Evolutionary conservation across 2,329 filamentous ascomycete genomes (phyloP), one percentile per base, ranked within the genome.

Genomic region (Fusarium pseudoanthophilum): DNA sequence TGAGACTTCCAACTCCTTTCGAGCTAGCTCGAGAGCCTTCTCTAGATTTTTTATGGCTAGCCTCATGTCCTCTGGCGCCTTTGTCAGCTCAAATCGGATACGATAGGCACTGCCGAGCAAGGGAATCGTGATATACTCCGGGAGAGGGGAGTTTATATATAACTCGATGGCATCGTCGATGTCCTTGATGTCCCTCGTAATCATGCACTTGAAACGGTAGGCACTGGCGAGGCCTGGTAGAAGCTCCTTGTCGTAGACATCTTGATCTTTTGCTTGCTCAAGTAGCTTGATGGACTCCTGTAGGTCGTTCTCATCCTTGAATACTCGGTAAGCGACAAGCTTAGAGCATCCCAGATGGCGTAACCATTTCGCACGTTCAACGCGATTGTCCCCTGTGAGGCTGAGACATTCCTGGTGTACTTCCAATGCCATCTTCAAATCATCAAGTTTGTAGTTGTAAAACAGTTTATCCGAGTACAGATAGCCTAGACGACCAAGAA

Each of bases 171-270:
- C 42, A 39, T n/a, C 20, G 15, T 11, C 30, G 15, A 55, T 60
- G 7, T 56, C 36, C 28, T 20, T 32, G 11, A 56, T 4, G 7
- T 60, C 13, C 3, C 34, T 42, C 0, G 48, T 60, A 18, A 24
- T 7, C 42, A 32, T 28, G 14, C n/a, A 56, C 14, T 20, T 56
- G 5, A 0, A 32, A 11, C 28, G 36, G 9, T 60, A 56, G 6
- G 36, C 58, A 14, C 36, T 51, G 4, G 58, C 46, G 4, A 60
- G n/a, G 1, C 32, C n/a, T 1, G 34, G 36, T 0, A 34, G 1
- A 2, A 60, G 4, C 6, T 13, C 24, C 0, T 26, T 37, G 7
- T 36, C 28, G 1, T 28, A 0, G 4, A 7, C 0, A 4, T 28
- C 2, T 0, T 55, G 18, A 4, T 28, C 26, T 9, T 18, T 60